Percentiles rank a stretch among this genome's conserved stretches.
Conservation (phyloP, 2,329 filamentous ascomycete species). For the Penicillium sp. region DNA sequence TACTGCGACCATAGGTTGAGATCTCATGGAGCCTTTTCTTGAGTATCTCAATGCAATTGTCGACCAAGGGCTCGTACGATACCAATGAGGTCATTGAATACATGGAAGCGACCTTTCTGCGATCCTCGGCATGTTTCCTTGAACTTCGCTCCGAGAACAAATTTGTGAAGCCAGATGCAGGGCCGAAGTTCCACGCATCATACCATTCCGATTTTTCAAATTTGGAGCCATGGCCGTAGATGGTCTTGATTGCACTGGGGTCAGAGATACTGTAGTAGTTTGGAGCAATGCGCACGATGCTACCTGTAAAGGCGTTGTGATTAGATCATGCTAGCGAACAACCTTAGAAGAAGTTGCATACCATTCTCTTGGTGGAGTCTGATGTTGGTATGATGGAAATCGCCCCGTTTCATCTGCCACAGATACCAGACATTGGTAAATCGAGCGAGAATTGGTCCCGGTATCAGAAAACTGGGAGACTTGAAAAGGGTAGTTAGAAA, state of each 20-base stretch:
- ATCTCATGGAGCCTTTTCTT: constrained; percentile 3
- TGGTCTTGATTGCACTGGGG: constrained; percentile 9
- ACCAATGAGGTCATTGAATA: constrained; percentile 17
- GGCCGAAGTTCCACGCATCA: constrained; percentile 8
- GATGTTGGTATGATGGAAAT: neutral
- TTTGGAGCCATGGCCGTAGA: constrained; percentile 16
- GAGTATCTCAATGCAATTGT: constrained; percentile 12
- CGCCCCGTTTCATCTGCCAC: neutral
- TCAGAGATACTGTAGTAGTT: constrained; percentile 14
- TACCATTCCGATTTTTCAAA: constrained; percentile 22
- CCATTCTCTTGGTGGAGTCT: neutral
- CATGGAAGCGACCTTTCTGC: constrained; percentile 13
- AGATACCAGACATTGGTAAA: neutral
- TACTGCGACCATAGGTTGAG: neutral
- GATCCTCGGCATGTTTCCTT: constrained; percentile 7
- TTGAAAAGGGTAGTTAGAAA: neutral
- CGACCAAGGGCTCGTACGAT: constrained; percentile 15
- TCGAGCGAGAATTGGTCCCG: neutral
- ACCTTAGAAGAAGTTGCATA: neutral
- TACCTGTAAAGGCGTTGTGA: neutral
- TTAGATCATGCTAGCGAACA: neutral
- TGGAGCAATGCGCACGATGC: constrained; percentile 14
- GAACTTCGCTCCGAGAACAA: constrained; percentile 6
- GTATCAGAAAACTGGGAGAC: neutral
- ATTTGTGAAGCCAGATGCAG: neutral